Evolutionary conservation across 768 basidiomycete genomes (phyloP).

Genomic region (Wakefieldia striispora): DNA sequence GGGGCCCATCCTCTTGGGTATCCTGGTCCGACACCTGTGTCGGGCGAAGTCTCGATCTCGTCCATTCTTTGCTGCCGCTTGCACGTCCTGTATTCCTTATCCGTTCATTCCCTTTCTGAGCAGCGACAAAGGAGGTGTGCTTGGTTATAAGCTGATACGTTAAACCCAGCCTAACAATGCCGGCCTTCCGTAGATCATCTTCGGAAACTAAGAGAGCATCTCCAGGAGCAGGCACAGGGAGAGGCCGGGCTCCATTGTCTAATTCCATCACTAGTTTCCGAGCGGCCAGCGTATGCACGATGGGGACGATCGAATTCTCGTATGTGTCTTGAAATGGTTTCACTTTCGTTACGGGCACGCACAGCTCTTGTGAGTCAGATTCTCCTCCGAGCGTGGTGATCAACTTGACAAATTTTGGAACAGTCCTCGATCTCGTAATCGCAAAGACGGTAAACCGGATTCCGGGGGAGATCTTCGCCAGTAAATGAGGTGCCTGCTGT

Average conservation of each 20-base stretch:
- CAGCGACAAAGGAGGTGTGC: constrained; percentile 57
- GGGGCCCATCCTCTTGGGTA: too few species aligned
- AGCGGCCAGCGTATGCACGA: constrained; percentile 56
- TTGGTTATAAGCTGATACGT: constrained; percentile 51
- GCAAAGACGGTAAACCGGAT: constrained; percentile 36
- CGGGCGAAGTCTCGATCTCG: constrained; percentile 14
- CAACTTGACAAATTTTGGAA: constrained; percentile 30
- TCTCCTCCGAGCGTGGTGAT: constrained; percentile 27
- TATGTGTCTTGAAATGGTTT: constrained; percentile 23
- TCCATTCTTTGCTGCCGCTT: constrained; percentile 6
- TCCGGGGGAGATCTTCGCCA: constrained; percentile 34
- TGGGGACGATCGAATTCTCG: constrained; percentile 20
- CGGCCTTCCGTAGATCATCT: constrained; percentile 40
- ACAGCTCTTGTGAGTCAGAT: constrained; percentile 11
- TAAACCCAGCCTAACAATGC: constrained; percentile 49
- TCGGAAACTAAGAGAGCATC: constrained; percentile 26
- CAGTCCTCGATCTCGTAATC: constrained; percentile 19
- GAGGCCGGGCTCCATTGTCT: constrained; percentile 35
- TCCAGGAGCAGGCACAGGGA: constrained; percentile 27
- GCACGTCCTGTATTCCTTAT: constrained; percentile 6
- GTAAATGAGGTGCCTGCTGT: constrained; percentile 32
- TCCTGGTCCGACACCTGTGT: too few species aligned
- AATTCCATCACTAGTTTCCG: constrained; percentile 53
- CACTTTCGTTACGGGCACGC: constrained; percentile 23
- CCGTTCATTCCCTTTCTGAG: constrained; percentile 36